Evolutionary conservation across 768 basidiomycete species (phyloP), one percentile per base, ranked within the genome.

Genomic region (Mycena filopes): DNA sequence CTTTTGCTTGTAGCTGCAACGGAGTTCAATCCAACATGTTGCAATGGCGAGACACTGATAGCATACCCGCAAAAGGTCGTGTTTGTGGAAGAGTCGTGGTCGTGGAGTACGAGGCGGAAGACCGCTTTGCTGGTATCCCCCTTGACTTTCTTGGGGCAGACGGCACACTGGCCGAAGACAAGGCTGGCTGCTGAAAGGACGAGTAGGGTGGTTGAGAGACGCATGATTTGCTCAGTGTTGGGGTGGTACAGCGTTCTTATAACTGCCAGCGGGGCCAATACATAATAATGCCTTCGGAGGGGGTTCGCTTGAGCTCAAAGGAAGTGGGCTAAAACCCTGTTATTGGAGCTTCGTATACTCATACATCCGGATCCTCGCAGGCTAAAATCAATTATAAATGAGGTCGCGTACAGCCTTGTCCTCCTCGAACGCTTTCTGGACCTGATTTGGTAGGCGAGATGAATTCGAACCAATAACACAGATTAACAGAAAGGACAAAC

Each of bases 341-440:
- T 21, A 29, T 28, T 49, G 18, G 41, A 20, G 41, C 5, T 16
- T 3, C 23, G 26, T 38, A 21, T 13, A 36, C n/a, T 38, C 21
- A 7, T 11, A 49, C 11, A 42, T n/a, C n/a, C n/a, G n/a, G 12
- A 18, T 28, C 18, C 25, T 28, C 33, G 18, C 45, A n/a, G 2
- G 10, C 8, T 1, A 2, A 21, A 6, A 36, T 49, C 23, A 36
- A 41, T 38, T 29, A 9, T n/a, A 18, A 10, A 64, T 33, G 12
- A 58, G 38, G 42, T 58, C 60, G 48, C 72, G 69, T 6, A 64
- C 63, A 4, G 71, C 59, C 47, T 78, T 78, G 48, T 85, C 84
- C 55, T 85, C 83, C 65, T 85, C 79, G 38, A 85, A 88, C 3
- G 84, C 76, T 50, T 77, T 75, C 63, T 81, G 78, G 20, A 87